A percentile compares a stretch with the other conserved stretches of the same genome.
These are phyloP conservation scores for Apiotrichum gracile DNA, from an alignment of 1,284 basidiomycete genomes.

Conservation along the genomic window DNA sequence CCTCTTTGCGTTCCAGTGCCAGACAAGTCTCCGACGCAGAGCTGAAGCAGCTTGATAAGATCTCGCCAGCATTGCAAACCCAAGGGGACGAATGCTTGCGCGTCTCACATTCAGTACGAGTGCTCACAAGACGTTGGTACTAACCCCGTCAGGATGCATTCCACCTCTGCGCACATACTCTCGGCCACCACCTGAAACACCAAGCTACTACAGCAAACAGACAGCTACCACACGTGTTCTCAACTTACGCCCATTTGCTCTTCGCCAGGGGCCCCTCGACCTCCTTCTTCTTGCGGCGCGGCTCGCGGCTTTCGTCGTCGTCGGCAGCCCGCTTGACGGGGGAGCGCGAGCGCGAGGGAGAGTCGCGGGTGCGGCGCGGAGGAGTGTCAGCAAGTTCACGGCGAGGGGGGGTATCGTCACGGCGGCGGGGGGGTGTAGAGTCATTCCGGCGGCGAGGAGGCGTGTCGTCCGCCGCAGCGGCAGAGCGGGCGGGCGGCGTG, in stretches of 20 bases:
- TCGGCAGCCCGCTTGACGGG: not conserved
- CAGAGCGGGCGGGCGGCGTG: not conserved
- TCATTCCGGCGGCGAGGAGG: constrained; percentile 8
- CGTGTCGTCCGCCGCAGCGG: constrained; percentile 1
- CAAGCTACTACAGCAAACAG: not conserved
- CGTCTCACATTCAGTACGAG: too few species aligned
- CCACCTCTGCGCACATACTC: too few species aligned
- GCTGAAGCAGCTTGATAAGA: too few species aligned
- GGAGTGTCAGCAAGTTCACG: not conserved
- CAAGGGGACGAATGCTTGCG: too few species aligned
- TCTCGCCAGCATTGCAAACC: too few species aligned
- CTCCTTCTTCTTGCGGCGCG: constrained; percentile 11
- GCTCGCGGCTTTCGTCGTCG: not conserved
- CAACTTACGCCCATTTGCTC: constrained; percentile 15
- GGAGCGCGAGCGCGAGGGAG: constrained; percentile 2
- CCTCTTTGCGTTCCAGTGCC: too few species aligned
- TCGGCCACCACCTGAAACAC: too few species aligned
- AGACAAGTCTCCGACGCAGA: too few species aligned
- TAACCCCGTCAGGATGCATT: too few species aligned
- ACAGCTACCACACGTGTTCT: not conserved
- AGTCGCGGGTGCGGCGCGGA: not conserved
- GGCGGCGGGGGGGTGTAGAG: constrained; percentile 7
- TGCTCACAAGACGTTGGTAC: too few species aligned
- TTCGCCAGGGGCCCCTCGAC: constrained; percentile 11
- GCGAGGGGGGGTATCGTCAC: constrained; percentile 1